Base-by-base conservation (phyloP, 805 yeast genomes). In the Saccharomycopsis fodiens region DNA sequence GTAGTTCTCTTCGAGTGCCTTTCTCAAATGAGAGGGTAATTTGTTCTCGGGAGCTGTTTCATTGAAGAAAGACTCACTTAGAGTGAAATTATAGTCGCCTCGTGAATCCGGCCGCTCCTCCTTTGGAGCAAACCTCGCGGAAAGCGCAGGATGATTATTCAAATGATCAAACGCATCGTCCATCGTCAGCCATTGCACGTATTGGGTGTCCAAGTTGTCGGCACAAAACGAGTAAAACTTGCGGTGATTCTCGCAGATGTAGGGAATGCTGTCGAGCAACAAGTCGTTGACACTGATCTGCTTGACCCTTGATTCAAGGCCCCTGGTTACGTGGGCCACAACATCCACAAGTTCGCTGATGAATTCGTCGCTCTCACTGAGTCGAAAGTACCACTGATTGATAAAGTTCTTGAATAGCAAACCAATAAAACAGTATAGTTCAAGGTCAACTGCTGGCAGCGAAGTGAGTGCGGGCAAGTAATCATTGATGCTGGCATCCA, bases 351-450 rank as follows among this genome's bases (percentile, higher is more conserved):
- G 46, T 45, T 74, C 79, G 16, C 45, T 52, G 7, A 62, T 52
- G 42, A 77, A 66, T 39, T 69, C 68, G 1, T 64, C 61, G 41
- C 69, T 72, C 39, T 64, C 68, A 1, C 74, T 60, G 4, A 73
- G 55, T 16, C 55, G 50, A 21, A 55, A 54, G 56, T 75, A 74
- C 76, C 78, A 73, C 7, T 64, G 56, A 17, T 64, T 59, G 2
- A 76, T 65, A 52, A 76, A 77, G 43, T 70, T 70, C 20, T 68
- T 63, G 35, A 74, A 46, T 3, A 76, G 54, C 12, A 76, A 57
- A 0, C 76, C 75, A 3, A 73, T 48, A 3, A 77, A 51, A 1
- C 73, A 66, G 51, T 73, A 72, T 12, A 76, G 55, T 52, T 73
- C 70, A 1, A 61, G 44, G 52, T 74, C 77, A 3, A 76, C 64